These are phyloP conservation scores for Rhododendron williamsianum DNA, from an alignment of 148 eudicot species.

Conservation along the genomic window DNA sequence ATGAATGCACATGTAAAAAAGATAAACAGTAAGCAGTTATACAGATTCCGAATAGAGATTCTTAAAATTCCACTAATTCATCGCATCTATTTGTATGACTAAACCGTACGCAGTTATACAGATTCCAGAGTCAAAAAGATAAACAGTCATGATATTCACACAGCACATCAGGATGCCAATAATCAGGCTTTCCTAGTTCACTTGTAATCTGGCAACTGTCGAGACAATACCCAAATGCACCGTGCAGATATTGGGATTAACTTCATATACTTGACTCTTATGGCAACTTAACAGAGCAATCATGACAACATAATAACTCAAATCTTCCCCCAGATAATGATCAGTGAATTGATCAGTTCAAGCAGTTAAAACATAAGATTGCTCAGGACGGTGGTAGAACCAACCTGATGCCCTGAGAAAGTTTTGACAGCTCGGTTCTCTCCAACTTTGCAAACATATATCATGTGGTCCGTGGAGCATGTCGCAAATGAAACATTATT, in stretches of 20 bases:
- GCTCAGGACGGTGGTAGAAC: neutral
- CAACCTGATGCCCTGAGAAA: constrained; percentile 75
- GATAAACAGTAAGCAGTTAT: too few relatives aligned
- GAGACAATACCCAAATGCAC: neutral
- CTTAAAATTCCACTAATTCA: neutral
- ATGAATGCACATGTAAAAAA: neutral
- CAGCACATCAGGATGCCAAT: neutral
- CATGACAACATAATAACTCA: neutral
- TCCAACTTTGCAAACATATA: constrained; percentile 67
- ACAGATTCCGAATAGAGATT: neutral
- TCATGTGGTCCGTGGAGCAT: constrained; percentile 66
- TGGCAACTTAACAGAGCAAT: neutral
- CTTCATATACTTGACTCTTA: neutral
- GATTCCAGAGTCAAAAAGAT: neutral
- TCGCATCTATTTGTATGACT: neutral
- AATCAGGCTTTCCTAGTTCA: neutral
- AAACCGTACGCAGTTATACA: neutral
- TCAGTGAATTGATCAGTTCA: neutral
- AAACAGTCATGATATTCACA: neutral
- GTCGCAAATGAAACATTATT: constrained; percentile 75
- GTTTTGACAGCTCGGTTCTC: constrained; percentile 48
- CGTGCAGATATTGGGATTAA: neutral
- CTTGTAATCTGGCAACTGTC: neutral
- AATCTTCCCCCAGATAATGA: neutral
- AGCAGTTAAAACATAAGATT: neutral